These are phyloP conservation scores for Stemphylium vesicarium DNA, from an alignment of 2,329 filamentous ascomycete genomes.

Conservation along the genomic window DNA sequence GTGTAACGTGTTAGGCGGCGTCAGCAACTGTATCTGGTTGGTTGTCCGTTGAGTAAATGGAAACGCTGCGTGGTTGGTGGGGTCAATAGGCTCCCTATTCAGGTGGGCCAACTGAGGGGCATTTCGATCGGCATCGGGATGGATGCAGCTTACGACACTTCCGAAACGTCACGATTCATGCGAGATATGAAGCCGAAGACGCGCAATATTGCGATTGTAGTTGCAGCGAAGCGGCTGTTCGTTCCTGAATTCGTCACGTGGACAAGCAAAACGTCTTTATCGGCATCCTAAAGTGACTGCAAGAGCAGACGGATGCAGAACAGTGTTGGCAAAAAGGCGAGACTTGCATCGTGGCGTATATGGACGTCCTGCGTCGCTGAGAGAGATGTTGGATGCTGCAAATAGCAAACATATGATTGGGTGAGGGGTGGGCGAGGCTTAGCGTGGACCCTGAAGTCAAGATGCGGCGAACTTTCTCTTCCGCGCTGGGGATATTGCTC, in stretches of 20 bases:
- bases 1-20: too few species aligned
- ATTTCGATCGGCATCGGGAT: not conserved
- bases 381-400: not conserved
- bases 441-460: constrained; percentile 30
- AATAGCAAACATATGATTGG: constrained; percentile 31
- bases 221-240: too few species aligned
- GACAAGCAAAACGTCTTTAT: too few species aligned
- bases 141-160: too few species aligned
- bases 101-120: not conserved
- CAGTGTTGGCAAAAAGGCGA: too few species aligned
- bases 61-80: not conserved
- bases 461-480: constrained; percentile 42
- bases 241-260: too few species aligned
- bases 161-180: too few species aligned
- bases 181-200: too few species aligned
- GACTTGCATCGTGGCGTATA: too few species aligned
- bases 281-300: too few species aligned
- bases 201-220: too few species aligned
- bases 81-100: not conserved
- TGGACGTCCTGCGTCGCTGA: not conserved
- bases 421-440: constrained; percentile 16
- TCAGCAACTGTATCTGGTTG: not conserved
- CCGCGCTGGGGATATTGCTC: constrained; percentile 5
- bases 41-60: constrained; percentile 2
- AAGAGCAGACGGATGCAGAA: too few species aligned